Evolutionary conservation across 2,329 filamentous ascomycete species (phyloP), one percentile per base, ranked within the genome.

Genomic region (Exophiala dermatitidis): DNA sequence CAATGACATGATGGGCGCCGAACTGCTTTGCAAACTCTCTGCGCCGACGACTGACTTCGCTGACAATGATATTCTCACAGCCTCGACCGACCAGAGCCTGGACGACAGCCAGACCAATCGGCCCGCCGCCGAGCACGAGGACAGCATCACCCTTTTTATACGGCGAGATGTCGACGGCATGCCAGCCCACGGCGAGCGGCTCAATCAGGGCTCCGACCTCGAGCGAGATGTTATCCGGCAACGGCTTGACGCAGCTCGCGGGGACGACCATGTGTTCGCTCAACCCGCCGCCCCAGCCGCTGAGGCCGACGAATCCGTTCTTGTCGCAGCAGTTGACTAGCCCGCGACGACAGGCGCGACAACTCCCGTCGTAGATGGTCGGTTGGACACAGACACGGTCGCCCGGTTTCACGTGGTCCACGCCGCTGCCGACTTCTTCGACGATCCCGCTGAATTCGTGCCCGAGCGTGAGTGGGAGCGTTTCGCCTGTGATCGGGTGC

Each of bases 111-210:
- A 80, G 70, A 5, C 77, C 77, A 53, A 80, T 79, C 0, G 77
- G 77, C 1, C 77, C 77, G 12, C 74, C 76, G 10, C 77, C 77
- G 1, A 80, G 66, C 10, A 81, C 68, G 19, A 80, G 65, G 0
- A 70, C 75, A 0, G 70, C 65, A 51, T 77, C 70, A 12, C 71
- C 72, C 3, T 66, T 62, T 57, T 75, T 73, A 66, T 74, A 77
- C 1, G 60, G 60, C 36, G 74, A 76, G 48, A 74, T 70, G 44
- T 74, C 73, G 33, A 80, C 74, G 1, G 77, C 77, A 59, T 80
- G 77, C 76, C 76, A 80, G 12, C 74, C 77, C 1, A 81, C 77
- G 3, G 77, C 71, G 0, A 80, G 66, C 1, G 77, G 77, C 60
- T 80, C 77, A 42, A 79, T 70, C 31, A 80, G 68, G 0, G 77